Base-by-base conservation (phyloP, 2,329 filamentous ascomycete species). In the Bisporella sp. region DNA sequence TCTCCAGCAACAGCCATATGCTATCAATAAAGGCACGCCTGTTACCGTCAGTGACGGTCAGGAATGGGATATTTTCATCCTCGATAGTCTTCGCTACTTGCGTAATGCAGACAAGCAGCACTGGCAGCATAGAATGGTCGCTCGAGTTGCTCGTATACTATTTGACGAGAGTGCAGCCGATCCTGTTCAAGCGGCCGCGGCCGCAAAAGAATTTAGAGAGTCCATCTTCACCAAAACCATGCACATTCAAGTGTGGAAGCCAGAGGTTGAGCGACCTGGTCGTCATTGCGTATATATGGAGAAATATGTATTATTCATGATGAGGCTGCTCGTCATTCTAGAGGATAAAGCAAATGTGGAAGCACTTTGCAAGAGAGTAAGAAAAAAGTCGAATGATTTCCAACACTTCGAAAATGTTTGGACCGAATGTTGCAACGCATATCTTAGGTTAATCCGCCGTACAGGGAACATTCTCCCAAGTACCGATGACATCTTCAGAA, bases 161-260 rank as follows among this genome's bases (percentile, higher is more conserved):
- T 85, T 80, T 57, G 75, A 84, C 51, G 76, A 78, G 40, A 65
- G 69, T 2, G 60, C 67, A 8, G 71, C 72, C 43, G 73, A 76
- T 47, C 63, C 71, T 13, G 70, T 54, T 1, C 51, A 58, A 41
- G 73, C 76, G 8, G 76, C 76, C 2, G 78, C 71, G 31, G 84
- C 84, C 5, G 83, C 81, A 56, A 71, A 79, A 51, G 82, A 87
- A 60, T 71, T 88, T 45, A 81, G 78, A 3, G 79, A 84, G 56
- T 81, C 85, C 46, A 86, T 87, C 54, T 87, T 87, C 61, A 87
- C 84, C 11, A 88, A 87, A 65, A 87, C 83, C 0, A 86, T 87
- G 77, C 77, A 78, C 11, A 74, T 87, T 35, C 81, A 87, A 60
- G 84, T 89, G 5, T 89, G 85, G 85, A 83, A 82, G 54, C 84